A percentile compares a stretch with the other conserved stretches of the same genome.
These are phyloP conservation scores for Boletus coccyginus DNA, from an alignment of 768 basidiomycete species.

Conservation along the genomic window DNA sequence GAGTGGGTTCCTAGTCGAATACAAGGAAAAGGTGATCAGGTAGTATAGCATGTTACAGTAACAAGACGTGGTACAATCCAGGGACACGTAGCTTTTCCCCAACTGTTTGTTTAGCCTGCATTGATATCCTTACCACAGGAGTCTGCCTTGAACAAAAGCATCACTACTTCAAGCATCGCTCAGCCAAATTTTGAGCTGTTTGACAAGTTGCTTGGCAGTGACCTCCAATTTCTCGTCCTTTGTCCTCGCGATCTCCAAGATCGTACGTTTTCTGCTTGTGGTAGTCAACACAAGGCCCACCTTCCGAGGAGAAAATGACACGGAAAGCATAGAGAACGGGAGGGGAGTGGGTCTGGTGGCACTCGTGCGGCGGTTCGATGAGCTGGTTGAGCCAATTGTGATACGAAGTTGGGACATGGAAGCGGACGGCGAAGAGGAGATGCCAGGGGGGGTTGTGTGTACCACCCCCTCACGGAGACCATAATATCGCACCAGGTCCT, in stretches of 20 bases:
- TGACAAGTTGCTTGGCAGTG: conserved; percentile 51
- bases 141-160: neutral
- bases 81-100: neutral
- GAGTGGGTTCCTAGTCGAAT: too few relatives aligned
- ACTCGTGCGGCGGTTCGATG: neutral
- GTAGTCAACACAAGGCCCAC: conserved; percentile 37
- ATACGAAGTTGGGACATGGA: neutral
- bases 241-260: conserved; percentile 49
- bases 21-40: neutral
- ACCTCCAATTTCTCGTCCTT: conserved; percentile 57
- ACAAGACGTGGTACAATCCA: neutral
- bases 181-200: conserved; percentile 46
- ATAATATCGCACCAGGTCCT: conserved; percentile 60
- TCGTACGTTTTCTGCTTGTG: conserved; percentile 44
- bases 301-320: conserved; percentile 39
- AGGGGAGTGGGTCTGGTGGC: conserved; percentile 15
- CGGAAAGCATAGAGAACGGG: conserved; percentile 37
- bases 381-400: conserved; percentile 2
- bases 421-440: conserved; percentile 1
- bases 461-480: conserved; percentile 41
- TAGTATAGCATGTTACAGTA: neutral
- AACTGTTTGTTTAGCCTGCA: neutral
- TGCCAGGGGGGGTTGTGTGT: conserved; percentile 3
- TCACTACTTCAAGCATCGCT: conserved; percentile 7
- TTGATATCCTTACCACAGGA: neutral